Evolutionary conservation across 495 filamentous ascomycete genomes (phyloP), one percentile per base, ranked within the genome.

Genomic region (Melanomma pulvis-pyrius): DNA sequence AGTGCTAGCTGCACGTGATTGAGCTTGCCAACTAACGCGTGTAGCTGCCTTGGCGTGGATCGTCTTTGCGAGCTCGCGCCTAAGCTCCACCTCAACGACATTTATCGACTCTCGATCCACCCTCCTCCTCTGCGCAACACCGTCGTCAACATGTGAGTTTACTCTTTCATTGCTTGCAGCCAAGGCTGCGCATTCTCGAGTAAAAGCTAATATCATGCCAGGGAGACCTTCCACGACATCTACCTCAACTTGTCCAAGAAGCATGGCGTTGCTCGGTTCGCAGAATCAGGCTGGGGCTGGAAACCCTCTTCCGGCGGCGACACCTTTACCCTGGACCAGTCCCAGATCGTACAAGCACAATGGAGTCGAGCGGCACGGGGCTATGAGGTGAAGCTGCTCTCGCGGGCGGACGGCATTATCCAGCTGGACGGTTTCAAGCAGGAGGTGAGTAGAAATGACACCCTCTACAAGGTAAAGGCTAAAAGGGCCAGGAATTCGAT

Each of bases 211-310:
- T 15, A 11, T 48, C 12, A 26, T 19, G 6, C 22, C 61, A 89
- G 85, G 87, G 94, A 98, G 85, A 92, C 86, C 74, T 99, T 99
- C 74, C 92, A 98, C 73, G 91, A 90, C 74, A 96, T 97, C 79
- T 90, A 94, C 77, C 85, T 99, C 63, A 93, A 99, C 76, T 82
- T 99, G 28, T 97, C 92, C 51, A 92, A 90, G 74, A 88, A 92
- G 72, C 82, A 86, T 15, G 96, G 96, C 65, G 93, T 91, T 82
- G 96, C 92, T 80, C 87, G 93, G 72, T 90, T 99, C 69, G 92
- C 92, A 46, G 93, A 97, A 65, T 91, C 85, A 56, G 96, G 96
- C 50, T 81, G 96, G 67, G 96, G 93, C 50, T 99, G 96, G 96
- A 94, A 92, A 75, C 92, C 93, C 17, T 84, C 88, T 2, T 86